Evolutionary conservation across 1,139 yeast genomes (phyloP), one percentile per base, ranked within the genome.

Genomic region (Martiniozyma asiatica): DNA sequence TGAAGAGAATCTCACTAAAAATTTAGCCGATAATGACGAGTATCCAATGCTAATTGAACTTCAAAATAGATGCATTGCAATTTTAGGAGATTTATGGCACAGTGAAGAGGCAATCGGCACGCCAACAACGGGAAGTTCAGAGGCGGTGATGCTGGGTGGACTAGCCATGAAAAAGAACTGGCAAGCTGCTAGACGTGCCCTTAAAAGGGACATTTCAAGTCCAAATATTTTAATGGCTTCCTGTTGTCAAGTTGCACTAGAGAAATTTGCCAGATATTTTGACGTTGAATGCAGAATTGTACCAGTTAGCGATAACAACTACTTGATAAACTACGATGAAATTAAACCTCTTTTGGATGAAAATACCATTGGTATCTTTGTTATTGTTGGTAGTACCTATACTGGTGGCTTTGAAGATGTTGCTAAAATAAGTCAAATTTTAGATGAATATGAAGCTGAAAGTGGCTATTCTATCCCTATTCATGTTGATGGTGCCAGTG

Each of bases 151-250:
- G 80, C 68, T 85, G 35, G 96, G 92, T 26, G 96, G 96, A 4
- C 64, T 85, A 36, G 94, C 95, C 6, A 65, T 85, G 79, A 85
- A 85, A 63, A 79, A 84, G 47, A 65, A 68, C 39, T 85, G 96
- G 96, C 92, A 80, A 52, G 70, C 63, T 25, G 67, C 61, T 42
- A 71, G 75, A 46, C 63, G 57, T 47, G 73, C 62, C 4, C 61
- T 61, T 18, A 87, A 87, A 7, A 69, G 70, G 42, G 64, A 77
- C 24, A 58, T 55, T 31, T 68, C 59, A 25, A 69, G 68, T 37
- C 96, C 96, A 36, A 85, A 85, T 55, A 81, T 85, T 46, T 59
- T 85, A 40, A 84, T 85, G 95, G 94, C 95, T n/a, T 64, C 89
- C 23, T 82, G 89, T 55, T 93, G 92, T 30, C 96, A 85, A 56